Conservation (phyloP, 306 rosid genomes). For the Erythrophleum fordii region DNA sequence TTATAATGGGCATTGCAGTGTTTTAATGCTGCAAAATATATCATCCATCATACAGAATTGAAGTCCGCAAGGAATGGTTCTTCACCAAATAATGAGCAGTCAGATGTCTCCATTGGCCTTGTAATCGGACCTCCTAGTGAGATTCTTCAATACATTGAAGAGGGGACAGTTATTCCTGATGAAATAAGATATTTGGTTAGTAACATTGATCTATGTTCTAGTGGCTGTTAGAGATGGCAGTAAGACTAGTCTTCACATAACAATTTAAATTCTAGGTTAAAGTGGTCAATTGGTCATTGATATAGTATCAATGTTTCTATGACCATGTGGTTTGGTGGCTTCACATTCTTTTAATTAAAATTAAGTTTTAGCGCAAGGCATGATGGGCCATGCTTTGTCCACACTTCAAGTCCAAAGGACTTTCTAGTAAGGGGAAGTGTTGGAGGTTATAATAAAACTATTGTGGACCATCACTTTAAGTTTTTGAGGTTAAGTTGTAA, state of each 20-base stretch:
- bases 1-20: conserved; percentile 53
- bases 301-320: background rate
- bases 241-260: background rate
- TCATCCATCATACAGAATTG: conserved; percentile 69
- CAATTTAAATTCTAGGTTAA: background rate
- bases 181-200: conserved; percentile 82
- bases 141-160: conserved; percentile 84
- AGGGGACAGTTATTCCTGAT: conserved; percentile 72
- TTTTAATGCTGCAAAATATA: conserved; percentile 73
- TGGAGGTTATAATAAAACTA: background rate
- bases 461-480: background rate
- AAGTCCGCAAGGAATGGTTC: conserved; percentile 63
- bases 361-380: too few species aligned
- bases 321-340: background rate
- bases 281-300: background rate
- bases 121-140: conserved; percentile 82
- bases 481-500: background rate
- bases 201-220: background rate
- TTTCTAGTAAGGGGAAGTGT: background rate
- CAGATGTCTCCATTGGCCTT: conserved; percentile 69
- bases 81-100: conserved; percentile 36
- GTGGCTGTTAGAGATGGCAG: background rate
- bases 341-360: too few species aligned
- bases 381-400: background rate
- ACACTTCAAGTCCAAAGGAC: background rate